These are phyloP conservation scores for Sclerotinia glacialis DNA, from an alignment of 2,329 filamentous ascomycete genomes.

Conservation along the genomic window DNA sequence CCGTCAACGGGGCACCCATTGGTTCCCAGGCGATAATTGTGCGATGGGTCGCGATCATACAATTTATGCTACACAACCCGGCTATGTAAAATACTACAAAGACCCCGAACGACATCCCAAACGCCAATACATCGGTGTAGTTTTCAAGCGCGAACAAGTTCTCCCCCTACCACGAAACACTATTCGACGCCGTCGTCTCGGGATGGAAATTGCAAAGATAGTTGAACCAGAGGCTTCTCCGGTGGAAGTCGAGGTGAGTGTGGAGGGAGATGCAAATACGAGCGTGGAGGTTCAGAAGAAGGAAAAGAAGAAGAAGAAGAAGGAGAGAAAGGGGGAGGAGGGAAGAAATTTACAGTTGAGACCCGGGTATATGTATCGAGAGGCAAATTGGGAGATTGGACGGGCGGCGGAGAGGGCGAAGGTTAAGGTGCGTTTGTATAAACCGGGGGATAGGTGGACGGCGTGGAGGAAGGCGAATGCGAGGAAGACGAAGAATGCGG, in stretches of 20 bases:
- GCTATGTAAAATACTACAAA: constrained; percentile 96
- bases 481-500: constrained; percentile 49
- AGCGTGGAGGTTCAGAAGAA: constrained; percentile 24
- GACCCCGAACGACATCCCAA: constrained; percentile 80
- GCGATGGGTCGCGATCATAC: constrained; percentile 95
- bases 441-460: constrained; percentile 54
- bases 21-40: constrained; percentile 94
- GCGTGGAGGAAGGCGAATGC: constrained; percentile 61
- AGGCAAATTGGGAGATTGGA: constrained; percentile 68
- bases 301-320: constrained; percentile 23
- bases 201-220: constrained; percentile 60
- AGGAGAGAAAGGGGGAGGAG: constrained; percentile 39
- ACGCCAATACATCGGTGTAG: constrained; percentile 91
- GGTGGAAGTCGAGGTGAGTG: constrained; percentile 13
- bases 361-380: constrained; percentile 61
- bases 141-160: constrained; percentile 75
- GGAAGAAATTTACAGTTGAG: constrained; percentile 44
- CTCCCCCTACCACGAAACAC: constrained; percentile 76
- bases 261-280: constrained; percentile 22
- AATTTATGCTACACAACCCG: constrained; percentile 78
- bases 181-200: constrained; percentile 70
- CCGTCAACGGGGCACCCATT: constrained; percentile 89
- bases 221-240: constrained; percentile 32
- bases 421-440: constrained; percentile 55
- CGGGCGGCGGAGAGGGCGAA: constrained; percentile 58